Conservation (phyloP, 2,329 filamentous ascomycete species). For the Harringtonia aguacate region DNA sequence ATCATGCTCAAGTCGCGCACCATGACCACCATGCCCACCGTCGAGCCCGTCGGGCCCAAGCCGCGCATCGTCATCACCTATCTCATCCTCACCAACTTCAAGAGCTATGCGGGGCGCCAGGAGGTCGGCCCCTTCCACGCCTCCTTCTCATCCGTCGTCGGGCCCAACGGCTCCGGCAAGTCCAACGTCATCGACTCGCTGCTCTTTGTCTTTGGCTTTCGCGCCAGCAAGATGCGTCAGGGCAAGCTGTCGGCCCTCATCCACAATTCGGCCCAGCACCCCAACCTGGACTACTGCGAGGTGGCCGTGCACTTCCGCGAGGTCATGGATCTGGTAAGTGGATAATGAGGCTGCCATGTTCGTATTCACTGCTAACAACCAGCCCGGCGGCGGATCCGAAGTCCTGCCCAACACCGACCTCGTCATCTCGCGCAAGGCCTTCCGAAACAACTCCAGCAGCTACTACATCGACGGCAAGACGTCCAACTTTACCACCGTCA, state of each 20-base stretch:
- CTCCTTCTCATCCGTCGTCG: slow-evolving; percentile 95
- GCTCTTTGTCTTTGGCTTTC: slow-evolving; percentile 97
- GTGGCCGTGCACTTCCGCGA: slow-evolving; percentile 96
- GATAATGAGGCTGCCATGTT: too few relatives aligned
- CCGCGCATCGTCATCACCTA: slow-evolving; percentile 87
- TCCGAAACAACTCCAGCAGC: slow-evolving; percentile 97
- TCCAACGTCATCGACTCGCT: slow-evolving; percentile 98
- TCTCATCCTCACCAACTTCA: slow-evolving; percentile 91
- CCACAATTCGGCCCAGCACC: slow-evolving; percentile 85
- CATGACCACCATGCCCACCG: slow-evolving; percentile 50
- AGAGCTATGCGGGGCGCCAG: slow-evolving; percentile 93
- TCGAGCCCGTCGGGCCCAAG: slow-evolving; percentile 65
- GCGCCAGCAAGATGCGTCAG: slow-evolving; percentile 98
- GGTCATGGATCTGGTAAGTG: slow-evolving; percentile 67
- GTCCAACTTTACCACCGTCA: slow-evolving; percentile 88
- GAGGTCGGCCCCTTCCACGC: slow-evolving; percentile 94
- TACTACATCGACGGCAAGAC: slow-evolving; percentile 91
- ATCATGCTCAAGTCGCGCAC: slow-evolving; percentile 82
- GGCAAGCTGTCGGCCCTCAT: slow-evolving; percentile 97
- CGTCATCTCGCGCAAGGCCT: slow-evolving; percentile 81
- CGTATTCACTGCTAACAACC: slow-evolving; percentile 17
- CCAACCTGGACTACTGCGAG: slow-evolving; percentile 82
- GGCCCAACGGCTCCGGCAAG: slow-evolving; percentile 95
- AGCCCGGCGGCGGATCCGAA: slow-evolving; percentile 63
- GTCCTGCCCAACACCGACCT: slow-evolving; percentile 76